These are phyloP conservation scores for Gracilariopsis chorda DNA, from an alignment of 23 red algal genomes.

Conservation along the genomic window DNA sequence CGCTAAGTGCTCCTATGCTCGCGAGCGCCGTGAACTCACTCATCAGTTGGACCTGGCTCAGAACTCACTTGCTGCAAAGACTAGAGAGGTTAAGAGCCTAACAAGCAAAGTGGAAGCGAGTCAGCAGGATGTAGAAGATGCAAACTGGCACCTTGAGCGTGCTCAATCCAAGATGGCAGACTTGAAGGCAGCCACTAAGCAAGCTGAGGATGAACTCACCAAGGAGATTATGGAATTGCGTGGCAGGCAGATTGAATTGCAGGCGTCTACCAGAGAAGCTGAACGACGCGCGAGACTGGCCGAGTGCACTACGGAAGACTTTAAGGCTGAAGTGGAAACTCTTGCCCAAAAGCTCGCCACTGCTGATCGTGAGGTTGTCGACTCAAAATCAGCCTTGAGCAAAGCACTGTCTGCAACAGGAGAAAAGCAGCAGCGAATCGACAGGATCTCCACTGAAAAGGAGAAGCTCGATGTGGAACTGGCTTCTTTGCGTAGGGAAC, in stretches of 20 bases:
- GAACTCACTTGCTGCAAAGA: constrained; percentile 14
- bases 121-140: constrained; percentile 38
- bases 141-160: constrained; percentile 51
- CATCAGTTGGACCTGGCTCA: constrained; percentile 32
- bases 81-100: constrained; percentile 30
- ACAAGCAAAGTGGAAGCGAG: constrained; percentile 24
- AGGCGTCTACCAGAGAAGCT: constrained; percentile 13
- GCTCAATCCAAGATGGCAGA: constrained; percentile 33
- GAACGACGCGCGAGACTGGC: constrained; percentile 32
- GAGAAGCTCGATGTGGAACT: background rate
- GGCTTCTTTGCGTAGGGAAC: background rate
- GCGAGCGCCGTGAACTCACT: constrained; percentile 27
- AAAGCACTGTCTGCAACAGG: background rate
- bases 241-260: constrained; percentile 7
- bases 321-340: constrained; percentile 21
- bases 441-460: background rate
- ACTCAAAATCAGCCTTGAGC: background rate
- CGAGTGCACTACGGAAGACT: constrained; percentile 7
- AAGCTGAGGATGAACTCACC: constrained; percentile 19
- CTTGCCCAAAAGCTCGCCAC: constrained; percentile 15
- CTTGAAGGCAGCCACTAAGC: constrained; percentile 22
- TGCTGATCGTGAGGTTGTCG: background rate
- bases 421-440: background rate
- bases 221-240: constrained; percentile 22
- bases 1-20: background rate